These are phyloP conservation scores for Trichoderma atrobrunneum DNA, from an alignment of 2,329 filamentous ascomycete genomes.

Conservation along the genomic window DNA sequence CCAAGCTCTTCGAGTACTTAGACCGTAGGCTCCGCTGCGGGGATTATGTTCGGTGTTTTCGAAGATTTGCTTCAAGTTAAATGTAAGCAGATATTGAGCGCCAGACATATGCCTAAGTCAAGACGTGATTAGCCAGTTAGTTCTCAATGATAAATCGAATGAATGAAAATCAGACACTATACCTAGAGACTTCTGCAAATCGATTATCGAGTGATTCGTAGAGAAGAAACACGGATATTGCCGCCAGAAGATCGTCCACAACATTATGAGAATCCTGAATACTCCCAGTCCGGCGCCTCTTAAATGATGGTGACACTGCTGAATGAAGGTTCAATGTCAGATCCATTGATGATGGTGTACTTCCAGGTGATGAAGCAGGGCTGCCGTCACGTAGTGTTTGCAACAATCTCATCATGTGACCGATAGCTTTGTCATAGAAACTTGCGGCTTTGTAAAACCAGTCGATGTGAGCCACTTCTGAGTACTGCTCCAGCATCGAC, in stretches of 20 bases:
- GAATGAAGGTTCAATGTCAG: not conserved
- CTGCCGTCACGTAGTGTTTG: slow-evolving; percentile 19
- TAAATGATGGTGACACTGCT: not conserved
- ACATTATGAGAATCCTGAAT: not conserved
- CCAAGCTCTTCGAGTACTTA: slow-evolving; percentile 20
- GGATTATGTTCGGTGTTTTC: not conserved
- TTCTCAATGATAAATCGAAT: not conserved
- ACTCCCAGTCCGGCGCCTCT: slow-evolving; percentile 3
- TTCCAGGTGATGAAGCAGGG: not conserved
- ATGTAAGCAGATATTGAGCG: slow-evolving; percentile 20
- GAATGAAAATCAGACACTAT: not conserved
- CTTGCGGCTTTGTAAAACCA: slow-evolving; percentile 26
- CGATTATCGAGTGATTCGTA: slow-evolving; percentile 24
- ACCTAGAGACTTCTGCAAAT: slow-evolving; percentile 21
- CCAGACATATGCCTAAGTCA: slow-evolving; percentile 21
- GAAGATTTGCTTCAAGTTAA: not conserved
- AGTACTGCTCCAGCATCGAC: slow-evolving; percentile 18
- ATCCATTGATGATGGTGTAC: slow-evolving; percentile 1
- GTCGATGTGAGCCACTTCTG: slow-evolving; percentile 13
- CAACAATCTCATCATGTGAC: slow-evolving; percentile 22
- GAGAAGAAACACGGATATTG: slow-evolving; percentile 23
- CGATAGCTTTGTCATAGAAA: slow-evolving; percentile 25
- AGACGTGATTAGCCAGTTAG: not conserved
- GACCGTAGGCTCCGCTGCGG: slow-evolving; percentile 9
- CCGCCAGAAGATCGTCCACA: slow-evolving; percentile 21